These are phyloP conservation scores for Curvularia verruculosa DNA, from an alignment of 2,329 filamentous ascomycete species.

Conservation along the genomic window DNA sequence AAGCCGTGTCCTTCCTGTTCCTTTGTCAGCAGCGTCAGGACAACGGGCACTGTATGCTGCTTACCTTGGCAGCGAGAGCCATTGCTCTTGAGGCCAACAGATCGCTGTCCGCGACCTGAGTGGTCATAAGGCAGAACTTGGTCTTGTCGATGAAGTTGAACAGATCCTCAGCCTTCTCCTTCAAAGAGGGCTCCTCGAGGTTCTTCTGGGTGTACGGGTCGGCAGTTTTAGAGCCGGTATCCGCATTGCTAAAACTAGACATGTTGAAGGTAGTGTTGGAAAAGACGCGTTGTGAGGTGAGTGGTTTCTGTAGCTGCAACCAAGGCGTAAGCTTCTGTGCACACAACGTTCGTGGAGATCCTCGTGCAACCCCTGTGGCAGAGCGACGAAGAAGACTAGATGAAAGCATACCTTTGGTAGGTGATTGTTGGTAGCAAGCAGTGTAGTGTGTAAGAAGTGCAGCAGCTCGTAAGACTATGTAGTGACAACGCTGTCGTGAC, in stretches of 20 bases:
- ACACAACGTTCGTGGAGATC: conserved; percentile 15
- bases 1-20: conserved; percentile 74
- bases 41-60: conserved; percentile 12
- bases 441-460: conserved; percentile 6
- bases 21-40: conserved; percentile 2
- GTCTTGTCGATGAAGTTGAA: conserved; percentile 70
- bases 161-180: conserved; percentile 79
- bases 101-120: conserved; percentile 67
- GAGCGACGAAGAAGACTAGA: conserved; percentile 13
- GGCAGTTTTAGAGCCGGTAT: conserved; percentile 55
- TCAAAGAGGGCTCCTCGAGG: conserved; percentile 70
- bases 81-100: conserved; percentile 82
- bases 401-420: conserved; percentile 21
- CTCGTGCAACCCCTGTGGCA: conserved; percentile 12
- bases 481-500: conserved; percentile 20
- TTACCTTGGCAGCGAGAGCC: conserved; percentile 79
- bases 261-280: conserved; percentile 29
- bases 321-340: conserved; percentile 28
- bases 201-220: conserved; percentile 84
- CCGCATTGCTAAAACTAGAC: conserved; percentile 49
- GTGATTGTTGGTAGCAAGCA: conserved; percentile 4
- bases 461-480: conserved; percentile 23
- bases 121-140: conserved; percentile 93
- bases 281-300: conserved; percentile 14
- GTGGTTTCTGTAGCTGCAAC: conserved; percentile 21